Percentiles rank a stretch among this genome's conserved stretches.
These are phyloP conservation scores for Basipetospora sp. DNA, from an alignment of 2,329 filamentous ascomycete species.

Conservation along the genomic window DNA sequence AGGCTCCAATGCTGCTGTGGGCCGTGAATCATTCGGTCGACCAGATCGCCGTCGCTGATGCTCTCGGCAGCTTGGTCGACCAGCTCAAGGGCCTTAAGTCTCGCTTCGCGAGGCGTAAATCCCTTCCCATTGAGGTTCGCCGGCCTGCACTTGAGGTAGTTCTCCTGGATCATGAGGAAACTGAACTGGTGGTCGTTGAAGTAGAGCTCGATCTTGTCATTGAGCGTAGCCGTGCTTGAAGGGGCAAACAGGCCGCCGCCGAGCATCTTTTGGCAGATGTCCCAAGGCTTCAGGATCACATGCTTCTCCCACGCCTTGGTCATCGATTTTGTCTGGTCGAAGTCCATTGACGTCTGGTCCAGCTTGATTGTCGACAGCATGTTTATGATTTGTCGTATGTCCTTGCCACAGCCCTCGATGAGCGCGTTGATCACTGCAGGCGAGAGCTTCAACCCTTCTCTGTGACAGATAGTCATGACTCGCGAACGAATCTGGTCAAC, in stretches of 20 bases:
- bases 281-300: constrained; percentile 91
- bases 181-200: constrained; percentile 99
- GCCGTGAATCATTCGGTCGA: constrained; percentile 96
- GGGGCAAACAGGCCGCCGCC: constrained; percentile 73
- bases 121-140: constrained; percentile 40
- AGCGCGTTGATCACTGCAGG: constrained; percentile 74
- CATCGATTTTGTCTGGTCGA: constrained; percentile 80
- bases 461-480: constrained; percentile 87
- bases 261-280: constrained; percentile 88
- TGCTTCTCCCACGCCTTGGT: constrained; percentile 98
- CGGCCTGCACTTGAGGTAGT: constrained; percentile 78
- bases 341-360: constrained; percentile 66
- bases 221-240: constrained; percentile 71
- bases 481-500: constrained; percentile 81
- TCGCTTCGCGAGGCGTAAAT: constrained; percentile 49
- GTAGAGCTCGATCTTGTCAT: constrained; percentile 96
- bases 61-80: constrained; percentile 80
- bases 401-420: constrained; percentile 87
- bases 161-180: constrained; percentile 94
- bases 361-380: constrained; percentile 93
- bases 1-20: constrained; percentile 96
- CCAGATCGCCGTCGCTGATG: constrained; percentile 91
- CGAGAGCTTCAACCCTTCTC: constrained; percentile 78
- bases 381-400: constrained; percentile 96
- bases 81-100: constrained; percentile 71